Conservation (phyloP, 2,329 filamentous ascomycete species). For the Emergomyces orientalis region DNA sequence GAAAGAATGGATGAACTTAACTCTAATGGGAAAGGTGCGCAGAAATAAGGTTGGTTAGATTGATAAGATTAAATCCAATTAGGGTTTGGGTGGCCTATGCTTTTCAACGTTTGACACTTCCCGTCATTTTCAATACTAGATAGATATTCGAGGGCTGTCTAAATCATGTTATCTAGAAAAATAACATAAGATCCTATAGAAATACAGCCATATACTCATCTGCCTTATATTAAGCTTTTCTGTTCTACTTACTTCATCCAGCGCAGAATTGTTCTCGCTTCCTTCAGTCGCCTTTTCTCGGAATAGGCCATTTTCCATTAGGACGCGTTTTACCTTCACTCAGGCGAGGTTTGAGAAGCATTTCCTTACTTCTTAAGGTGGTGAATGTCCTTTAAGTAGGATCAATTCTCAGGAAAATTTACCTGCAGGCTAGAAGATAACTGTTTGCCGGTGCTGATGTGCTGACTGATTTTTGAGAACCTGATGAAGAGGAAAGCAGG, state of each 20-base stretch:
- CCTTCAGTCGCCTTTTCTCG: no score
- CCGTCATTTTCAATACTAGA: no score
- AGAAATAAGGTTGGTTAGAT: not conserved
- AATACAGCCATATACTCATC: not conserved
- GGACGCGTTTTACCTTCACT: not conserved
- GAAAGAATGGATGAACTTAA: not conserved
- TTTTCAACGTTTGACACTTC: not conserved
- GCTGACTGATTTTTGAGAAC: no score
- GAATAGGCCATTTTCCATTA: no score
- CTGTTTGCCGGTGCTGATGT: not conserved
- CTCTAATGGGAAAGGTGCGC: not conserved
- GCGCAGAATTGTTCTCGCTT: no score
- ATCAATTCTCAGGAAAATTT: not conserved
- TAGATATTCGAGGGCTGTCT: no score
- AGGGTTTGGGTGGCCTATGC: not conserved
- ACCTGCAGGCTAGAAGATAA: no score
- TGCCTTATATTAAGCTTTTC: no score
- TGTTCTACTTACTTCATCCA: no score
- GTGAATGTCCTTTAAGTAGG: not conserved
- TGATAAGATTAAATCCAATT: constrained; percentile 1
- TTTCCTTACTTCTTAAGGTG: not conserved
- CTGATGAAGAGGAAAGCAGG: no score
- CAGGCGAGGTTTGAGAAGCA: not conserved
- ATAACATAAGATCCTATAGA: not conserved
- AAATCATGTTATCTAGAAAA: not conserved